Percentiles rank a stretch among this genome's conserved stretches.
Conservation (phyloP, 2,329 filamentous ascomycete genomes). For the Xylaria sp. region DNA sequence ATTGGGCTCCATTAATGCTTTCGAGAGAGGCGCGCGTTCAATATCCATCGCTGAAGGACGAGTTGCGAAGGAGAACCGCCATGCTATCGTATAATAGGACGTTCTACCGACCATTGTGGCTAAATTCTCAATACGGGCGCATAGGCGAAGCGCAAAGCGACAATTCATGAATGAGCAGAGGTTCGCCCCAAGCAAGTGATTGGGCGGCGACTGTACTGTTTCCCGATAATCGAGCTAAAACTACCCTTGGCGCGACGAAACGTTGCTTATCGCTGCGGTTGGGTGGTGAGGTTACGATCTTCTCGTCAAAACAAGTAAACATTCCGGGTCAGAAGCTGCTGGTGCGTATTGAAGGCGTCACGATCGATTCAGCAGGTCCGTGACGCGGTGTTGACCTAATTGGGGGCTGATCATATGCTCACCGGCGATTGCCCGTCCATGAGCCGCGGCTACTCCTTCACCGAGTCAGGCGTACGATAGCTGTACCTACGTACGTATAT, state of each 20-base stretch:
- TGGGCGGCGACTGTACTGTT: conserved; percentile 38
- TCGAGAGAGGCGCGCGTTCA: conserved; percentile 31
- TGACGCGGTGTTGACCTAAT: conserved; percentile 30
- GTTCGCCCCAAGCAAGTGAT: conserved; percentile 46
- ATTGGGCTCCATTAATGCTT: conserved; percentile 27
- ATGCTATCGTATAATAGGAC: conserved; percentile 22
- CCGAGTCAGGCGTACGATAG: conserved; percentile 26
- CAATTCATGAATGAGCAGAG: conserved; percentile 26
- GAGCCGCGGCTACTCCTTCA: conserved; percentile 24
- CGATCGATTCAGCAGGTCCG: conserved; percentile 21
- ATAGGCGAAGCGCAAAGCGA: conserved; percentile 33
- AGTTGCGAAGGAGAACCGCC: conserved; percentile 19
- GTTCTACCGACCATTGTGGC: conserved; percentile 22
- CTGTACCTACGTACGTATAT: conserved; percentile 7
- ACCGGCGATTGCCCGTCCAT: conserved; percentile 22
- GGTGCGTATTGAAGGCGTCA: conserved; percentile 13
- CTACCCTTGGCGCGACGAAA: conserved; percentile 24
- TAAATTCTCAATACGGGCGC: conserved; percentile 19
- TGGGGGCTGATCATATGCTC: conserved; percentile 27
- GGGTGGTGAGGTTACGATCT: conserved; percentile 2
- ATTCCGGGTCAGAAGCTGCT: conserved; percentile 1
- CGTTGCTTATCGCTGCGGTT: conserved; percentile 12
- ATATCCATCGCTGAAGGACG: conserved; percentile 20
- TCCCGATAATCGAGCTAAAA: conserved; percentile 5
- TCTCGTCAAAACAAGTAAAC: conserved; percentile 12